Percentiles rank a stretch among this genome's conserved stretches.
Evolutionary conservation across 148 eudicot genomes (phyloP).

Genomic region (Fagopyrum tataricum): DNA sequence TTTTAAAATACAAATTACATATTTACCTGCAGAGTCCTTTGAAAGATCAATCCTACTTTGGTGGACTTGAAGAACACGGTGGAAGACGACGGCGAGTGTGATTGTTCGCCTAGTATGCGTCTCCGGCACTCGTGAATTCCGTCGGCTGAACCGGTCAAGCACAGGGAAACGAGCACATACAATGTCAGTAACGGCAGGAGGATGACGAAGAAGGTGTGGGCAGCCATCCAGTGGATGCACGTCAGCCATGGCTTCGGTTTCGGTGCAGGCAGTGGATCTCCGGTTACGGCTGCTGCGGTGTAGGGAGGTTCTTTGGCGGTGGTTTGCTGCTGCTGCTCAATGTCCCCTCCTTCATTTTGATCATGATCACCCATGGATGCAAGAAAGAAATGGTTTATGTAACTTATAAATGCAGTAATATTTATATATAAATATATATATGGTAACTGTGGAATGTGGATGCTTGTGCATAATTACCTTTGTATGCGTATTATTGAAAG

Average conservation of each 20-base stretch:
- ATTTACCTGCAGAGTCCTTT: background rate
- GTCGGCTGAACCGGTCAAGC: background rate
- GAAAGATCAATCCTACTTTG: background rate
- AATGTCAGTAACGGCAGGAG: background rate
- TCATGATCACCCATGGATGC: background rate
- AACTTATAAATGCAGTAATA: background rate
- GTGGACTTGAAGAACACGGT: background rate
- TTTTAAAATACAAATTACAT: too few species aligned
- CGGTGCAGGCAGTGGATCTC: background rate
- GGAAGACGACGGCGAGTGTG: background rate
- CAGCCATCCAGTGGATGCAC: background rate
- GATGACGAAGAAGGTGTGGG: background rate
- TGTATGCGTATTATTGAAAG: background rate
- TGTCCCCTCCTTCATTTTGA: background rate
- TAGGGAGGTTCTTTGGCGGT: background rate
- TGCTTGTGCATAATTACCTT: slow-evolving; percentile 2
- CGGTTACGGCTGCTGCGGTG: background rate
- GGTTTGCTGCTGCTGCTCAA: background rate
- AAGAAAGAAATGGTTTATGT: background rate
- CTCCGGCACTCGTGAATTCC: background rate
- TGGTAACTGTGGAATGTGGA: background rate
- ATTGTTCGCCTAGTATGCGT: background rate
- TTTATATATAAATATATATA: background rate
- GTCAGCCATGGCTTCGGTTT: background rate
- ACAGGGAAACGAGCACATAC: background rate